Evolutionary conservation across 1,284 basidiomycete genomes (phyloP), one percentile per base, ranked within the genome.

Genomic region (Anthracocystis panici-leucophaei): DNA sequence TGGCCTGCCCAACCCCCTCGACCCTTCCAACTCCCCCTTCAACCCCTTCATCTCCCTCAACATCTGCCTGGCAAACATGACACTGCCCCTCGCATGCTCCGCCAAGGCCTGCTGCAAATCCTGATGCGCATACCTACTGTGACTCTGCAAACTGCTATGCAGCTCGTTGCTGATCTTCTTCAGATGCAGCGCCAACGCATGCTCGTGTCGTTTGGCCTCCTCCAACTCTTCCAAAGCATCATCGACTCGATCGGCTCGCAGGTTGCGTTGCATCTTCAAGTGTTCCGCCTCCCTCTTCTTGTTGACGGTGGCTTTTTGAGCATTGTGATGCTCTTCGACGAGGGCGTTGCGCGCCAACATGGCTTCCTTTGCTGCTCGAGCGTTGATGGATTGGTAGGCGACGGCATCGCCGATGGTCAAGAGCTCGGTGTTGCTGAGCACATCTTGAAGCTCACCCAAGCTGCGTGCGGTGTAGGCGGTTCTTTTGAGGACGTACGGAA

Each of bases 281-380:
- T 71, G 66, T 21, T 83, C 81, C 0, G 75, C 75, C 12, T 83
- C 79, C 2, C 76, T 60, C 45, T 77, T 77, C 52, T 80, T 82
- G 56, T 60, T 65, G 16, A 77, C 63, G 4, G 75, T 66, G 1
- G 67, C 71, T 49, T 80, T 81, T 16, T 73, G 65, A 0, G 82
- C 80, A 11, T 77, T 65, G 53, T 77, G 66, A 31, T 80, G 78
- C 46, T 84, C 81, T 44, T 79, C 81, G 16, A 84, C 77, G n/a
- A 84, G 58, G 6, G 80, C 77, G 44, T 79, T 81, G 49, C 82
- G 78, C 20, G 78, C 74, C 12, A 83, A 71, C 62, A 84, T 74
- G 33, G 76, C 65, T 33, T 79, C 75, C 18, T 82, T 81, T 18
- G 80, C 82, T 0, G 81, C 71, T 29, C 82, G 55, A 1, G 80